Evolutionary conservation across 345 rosid genomes (phyloP).

Genomic region (Eucalyptus camaldulensis): DNA sequence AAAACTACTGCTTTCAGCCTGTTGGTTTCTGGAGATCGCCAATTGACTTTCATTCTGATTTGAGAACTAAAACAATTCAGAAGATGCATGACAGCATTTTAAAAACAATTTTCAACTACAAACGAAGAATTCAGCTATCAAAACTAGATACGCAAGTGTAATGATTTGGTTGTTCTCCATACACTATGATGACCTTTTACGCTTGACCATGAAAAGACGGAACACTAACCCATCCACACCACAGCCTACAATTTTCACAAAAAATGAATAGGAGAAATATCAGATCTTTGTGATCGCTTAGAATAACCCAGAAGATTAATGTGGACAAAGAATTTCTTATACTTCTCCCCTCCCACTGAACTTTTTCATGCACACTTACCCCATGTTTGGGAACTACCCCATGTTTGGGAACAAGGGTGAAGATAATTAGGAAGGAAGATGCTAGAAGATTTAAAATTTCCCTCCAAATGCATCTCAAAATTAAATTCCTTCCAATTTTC

Average conservation of each 20-base stretch:
- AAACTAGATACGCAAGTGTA: neutral
- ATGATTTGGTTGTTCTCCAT: neutral
- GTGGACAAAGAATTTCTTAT: neutral
- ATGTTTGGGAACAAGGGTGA: neutral
- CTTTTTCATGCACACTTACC: neutral
- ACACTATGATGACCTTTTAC: neutral
- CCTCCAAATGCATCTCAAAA: neutral
- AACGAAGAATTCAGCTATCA: neutral
- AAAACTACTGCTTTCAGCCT: neutral
- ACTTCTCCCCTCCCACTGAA: neutral
- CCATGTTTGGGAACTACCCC: neutral
- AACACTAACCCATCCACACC: neutral
- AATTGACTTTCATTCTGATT: neutral
- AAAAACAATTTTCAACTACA: neutral
- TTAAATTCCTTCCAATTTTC: neutral
- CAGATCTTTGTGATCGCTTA: neutral
- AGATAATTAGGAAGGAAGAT: neutral
- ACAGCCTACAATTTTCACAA: neutral
- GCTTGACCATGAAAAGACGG: neutral
- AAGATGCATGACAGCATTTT: neutral
- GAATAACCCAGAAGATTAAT: neutral
- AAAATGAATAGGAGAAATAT: neutral
- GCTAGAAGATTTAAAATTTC: neutral
- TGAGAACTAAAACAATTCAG: neutral
- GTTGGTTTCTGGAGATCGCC: neutral